Conservation (phyloP, 768 basidiomycete species). For the Tylopilus felleus region DNA sequence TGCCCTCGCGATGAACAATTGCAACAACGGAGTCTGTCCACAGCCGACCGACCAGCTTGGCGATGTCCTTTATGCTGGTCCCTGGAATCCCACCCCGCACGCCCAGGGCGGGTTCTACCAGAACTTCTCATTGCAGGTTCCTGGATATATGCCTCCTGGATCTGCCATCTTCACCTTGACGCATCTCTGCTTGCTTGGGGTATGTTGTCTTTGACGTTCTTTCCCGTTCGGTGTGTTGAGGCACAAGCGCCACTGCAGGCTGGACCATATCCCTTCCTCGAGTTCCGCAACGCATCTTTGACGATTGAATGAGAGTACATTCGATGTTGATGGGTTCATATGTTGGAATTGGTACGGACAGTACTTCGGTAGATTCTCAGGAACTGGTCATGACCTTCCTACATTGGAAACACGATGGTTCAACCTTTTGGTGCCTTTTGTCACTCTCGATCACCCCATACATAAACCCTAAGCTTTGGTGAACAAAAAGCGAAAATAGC, state of each 20-base stretch:
- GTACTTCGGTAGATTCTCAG: too few relatives aligned
- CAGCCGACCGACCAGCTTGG: slow-evolving; percentile 20
- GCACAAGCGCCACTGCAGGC: neutral
- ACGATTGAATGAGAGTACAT: neutral
- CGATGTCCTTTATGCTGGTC: slow-evolving; percentile 27
- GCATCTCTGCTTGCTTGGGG: slow-evolving; percentile 30
- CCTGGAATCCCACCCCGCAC: slow-evolving; percentile 24
- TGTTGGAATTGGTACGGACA: too few relatives aligned
- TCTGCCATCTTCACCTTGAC: slow-evolving; percentile 30
- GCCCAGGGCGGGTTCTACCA: slow-evolving; percentile 22
- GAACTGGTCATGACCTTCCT: too few relatives aligned
- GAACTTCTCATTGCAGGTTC: slow-evolving; percentile 25
- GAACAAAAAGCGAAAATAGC: too few relatives aligned
- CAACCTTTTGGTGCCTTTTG: too few relatives aligned
- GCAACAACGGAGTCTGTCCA: slow-evolving; percentile 23
- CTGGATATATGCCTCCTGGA: slow-evolving; percentile 5
- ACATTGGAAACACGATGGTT: too few relatives aligned
- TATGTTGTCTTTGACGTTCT: slow-evolving; percentile 2
- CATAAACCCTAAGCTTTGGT: too few relatives aligned
- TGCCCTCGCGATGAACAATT: slow-evolving; percentile 23
- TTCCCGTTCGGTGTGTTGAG: neutral
- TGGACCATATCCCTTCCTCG: neutral
- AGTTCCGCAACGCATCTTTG: neutral
- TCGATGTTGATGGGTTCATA: too few relatives aligned
- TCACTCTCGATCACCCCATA: too few relatives aligned